These are phyloP conservation scores for Candida yuanshanica DNA, from an alignment of 805 yeast species.

Conservation along the genomic window DNA sequence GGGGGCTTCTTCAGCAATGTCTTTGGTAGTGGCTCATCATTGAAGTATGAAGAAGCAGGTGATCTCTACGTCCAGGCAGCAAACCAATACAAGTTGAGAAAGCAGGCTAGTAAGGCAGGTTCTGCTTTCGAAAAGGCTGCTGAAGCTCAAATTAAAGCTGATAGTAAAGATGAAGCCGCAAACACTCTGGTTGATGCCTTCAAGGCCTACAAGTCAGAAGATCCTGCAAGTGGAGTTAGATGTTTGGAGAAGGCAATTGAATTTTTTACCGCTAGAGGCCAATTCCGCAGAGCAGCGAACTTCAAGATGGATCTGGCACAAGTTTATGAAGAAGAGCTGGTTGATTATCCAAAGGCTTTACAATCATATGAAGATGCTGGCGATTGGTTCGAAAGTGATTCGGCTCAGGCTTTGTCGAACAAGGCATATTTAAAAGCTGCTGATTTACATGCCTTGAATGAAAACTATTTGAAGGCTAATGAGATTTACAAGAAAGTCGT, in stretches of 20 bases:
- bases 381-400: slow-evolving; percentile 92
- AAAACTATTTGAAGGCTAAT: slow-evolving; percentile 71
- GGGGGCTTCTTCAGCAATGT: slow-evolving; percentile 61
- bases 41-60: slow-evolving; percentile 84
- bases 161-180: slow-evolving; percentile 85
- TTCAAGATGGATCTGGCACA: slow-evolving; percentile 88
- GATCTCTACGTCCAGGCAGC: slow-evolving; percentile 91
- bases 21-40: slow-evolving; percentile 57
- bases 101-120: slow-evolving; percentile 73
- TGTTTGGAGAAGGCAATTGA: slow-evolving; percentile 73
- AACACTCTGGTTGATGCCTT: slow-evolving; percentile 85
- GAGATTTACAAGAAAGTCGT: slow-evolving; percentile 75
- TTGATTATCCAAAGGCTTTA: slow-evolving; percentile 64
- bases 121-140: slow-evolving; percentile 83
- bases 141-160: slow-evolving; percentile 65
- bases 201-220: slow-evolving; percentile 72
- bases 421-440: slow-evolving; percentile 88
- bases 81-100: slow-evolving; percentile 74
- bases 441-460: slow-evolving; percentile 73
- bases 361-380: slow-evolving; percentile 87
- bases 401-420: slow-evolving; percentile 84
- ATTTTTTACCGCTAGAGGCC: slow-evolving; percentile 84
- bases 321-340: slow-evolving; percentile 70
- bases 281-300: slow-evolving; percentile 94
- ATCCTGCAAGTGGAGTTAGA: slow-evolving; percentile 72